Evolutionary conservation across 2,329 filamentous ascomycete species (phyloP), one percentile per base, ranked within the genome.

Genomic region (Clarireedia sp.): DNA sequence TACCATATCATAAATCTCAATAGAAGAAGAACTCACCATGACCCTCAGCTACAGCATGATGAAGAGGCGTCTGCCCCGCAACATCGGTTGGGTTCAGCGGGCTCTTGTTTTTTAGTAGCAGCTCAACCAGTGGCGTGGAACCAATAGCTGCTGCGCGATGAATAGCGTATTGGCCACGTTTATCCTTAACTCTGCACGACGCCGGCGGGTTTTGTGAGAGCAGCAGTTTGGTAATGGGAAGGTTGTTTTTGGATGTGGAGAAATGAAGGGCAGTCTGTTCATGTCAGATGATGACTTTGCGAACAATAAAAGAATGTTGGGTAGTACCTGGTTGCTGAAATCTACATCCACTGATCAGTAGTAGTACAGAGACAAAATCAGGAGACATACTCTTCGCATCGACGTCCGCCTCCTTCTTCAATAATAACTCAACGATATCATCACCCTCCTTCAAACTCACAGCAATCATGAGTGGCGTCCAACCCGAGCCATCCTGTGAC

Each of bases 141-240:
- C 95, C 95, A 3, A 90, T 82, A 2, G 94, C 92, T 0, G 94
- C 92, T 3, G 94, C 94, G 17, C 94, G 83, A 71, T 99, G 95
- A 24, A 99, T 79, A 6, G 95, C 81, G 56, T 96, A 83, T 68
- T 96, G 92, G n/a, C 89, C 89, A 29, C 90, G 81, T 66, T 82
- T 87, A 69, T 99, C 94, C 60, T 89, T 89, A 2, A 91, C 78
- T 24, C 92, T 78, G 1, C 90, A 82, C 4, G 86, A 90, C 12
- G 90, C 92, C 0, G 79, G 73, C 0, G 78, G 77, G 56, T 87
- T 86, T 63, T 83, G 78, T 17, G 80, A 77, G 40, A 99, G 73
- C n/a, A 99, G 80, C 56, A 82, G 83, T 48, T 85, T 85, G 24
- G 90, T 90, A 6, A 87, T 78, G 60, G 95, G 89, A 45, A 96